Evolutionary conservation across 306 rosid genomes (phyloP), one percentile per base, ranked within the genome.

Genomic region (Corylus avellana): DNA sequence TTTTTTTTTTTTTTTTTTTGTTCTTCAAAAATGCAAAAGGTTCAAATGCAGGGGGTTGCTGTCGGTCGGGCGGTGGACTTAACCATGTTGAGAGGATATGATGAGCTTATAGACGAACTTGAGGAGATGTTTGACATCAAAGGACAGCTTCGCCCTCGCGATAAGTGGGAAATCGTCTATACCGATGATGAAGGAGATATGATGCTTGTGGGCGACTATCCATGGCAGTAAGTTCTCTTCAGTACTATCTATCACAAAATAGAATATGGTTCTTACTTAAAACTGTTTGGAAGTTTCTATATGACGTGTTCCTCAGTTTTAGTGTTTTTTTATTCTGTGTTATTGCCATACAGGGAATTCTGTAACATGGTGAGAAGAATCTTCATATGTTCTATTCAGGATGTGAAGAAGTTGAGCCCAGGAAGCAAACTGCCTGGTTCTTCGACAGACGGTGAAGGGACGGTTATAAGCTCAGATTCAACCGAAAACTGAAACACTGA

Each of bases 21-120:
- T 72, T 59, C 25, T 83, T 11, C 47, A 53, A 47, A 90, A 72
- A 80, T 62, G 44, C 64, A 72, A 77, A 82, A 94, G 98, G 99
- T 96, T 81, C 92, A 93, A 90, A 96, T 96, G 99, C 97, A 93
- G 81, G 99, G 96, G 3, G 85, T 93, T 57, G 96, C 96, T 14
- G 99, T 96, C 8, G 99, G 98, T 51, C 97, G 99, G 25, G 99
- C 98, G 0, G 97, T 96, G 81, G 99, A 96, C 86, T 82, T 96
- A 75, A 85, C 93, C 39, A 87, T 61, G 75, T 87, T 96, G 84
- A 91, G 89, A 72, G 98, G 99, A 1, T 93, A 96, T 76, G 85
- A 81, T n/a, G 89, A 90, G 76, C 99, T 96, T 32, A 87, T 92
- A 4, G 88, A 77, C 25, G 98, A 91, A 77, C 82, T 96, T 39